Evolutionary conservation across 2,329 filamentous ascomycete genomes (phyloP).

Genomic region (Fusarium sp.): DNA sequence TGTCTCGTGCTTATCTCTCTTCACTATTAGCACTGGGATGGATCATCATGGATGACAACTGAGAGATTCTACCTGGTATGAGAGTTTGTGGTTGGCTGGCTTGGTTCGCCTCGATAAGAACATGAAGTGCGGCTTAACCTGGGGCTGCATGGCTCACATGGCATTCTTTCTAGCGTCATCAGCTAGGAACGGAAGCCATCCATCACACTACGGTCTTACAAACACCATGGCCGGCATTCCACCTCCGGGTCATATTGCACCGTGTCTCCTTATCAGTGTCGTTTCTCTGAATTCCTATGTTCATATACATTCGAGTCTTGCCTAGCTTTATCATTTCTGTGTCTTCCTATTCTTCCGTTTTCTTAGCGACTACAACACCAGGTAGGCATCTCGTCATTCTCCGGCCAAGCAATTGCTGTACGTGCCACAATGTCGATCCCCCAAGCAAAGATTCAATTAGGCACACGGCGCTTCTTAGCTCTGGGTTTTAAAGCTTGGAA

Average conservation of each 20-base stretch:
- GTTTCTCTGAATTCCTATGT: neutral
- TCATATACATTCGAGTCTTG: neutral
- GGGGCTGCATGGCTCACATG: conserved; percentile 37
- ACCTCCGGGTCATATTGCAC: conserved; percentile 19
- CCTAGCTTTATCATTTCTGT: neutral
- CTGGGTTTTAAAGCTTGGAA: conserved; percentile 14
- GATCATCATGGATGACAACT: neutral
- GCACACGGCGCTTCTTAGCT: conserved; percentile 5
- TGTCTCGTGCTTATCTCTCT: conserved; percentile 16
- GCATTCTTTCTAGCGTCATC: conserved; percentile 40
- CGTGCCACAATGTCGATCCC: conserved; percentile 13
- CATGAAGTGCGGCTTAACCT: conserved; percentile 33
- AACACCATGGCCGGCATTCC: conserved; percentile 36
- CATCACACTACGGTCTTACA: conserved; percentile 18
- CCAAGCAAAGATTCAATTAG: conserved; percentile 5
- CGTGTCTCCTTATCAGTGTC: conserved; percentile 3
- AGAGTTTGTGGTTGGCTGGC: conserved; percentile 21
- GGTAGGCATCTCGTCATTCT: neutral
- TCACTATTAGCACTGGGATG: conserved; percentile 14
- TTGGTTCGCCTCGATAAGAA: conserved; percentile 31
- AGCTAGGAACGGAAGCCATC: conserved; percentile 32
- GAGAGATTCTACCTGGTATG: conserved; percentile 4
- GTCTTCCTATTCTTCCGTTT: neutral
- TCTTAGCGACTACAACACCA: neutral
- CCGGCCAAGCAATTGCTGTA: neutral